Base-by-base conservation (phyloP, 352 stramenopile genomes). In the Pythium brachiatum region DNA sequence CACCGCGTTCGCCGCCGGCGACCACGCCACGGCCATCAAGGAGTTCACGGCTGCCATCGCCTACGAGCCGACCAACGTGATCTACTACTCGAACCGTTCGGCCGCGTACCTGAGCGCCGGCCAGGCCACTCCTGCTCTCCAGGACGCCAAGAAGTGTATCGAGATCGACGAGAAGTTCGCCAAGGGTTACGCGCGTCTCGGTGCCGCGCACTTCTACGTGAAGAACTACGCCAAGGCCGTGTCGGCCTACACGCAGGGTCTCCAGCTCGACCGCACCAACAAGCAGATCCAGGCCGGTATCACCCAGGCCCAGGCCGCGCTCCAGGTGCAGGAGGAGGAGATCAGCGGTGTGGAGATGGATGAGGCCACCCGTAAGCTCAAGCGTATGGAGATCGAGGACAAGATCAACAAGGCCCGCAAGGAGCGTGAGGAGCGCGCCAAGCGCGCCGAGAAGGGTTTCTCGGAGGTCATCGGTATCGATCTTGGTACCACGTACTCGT, bases 221-320 rank as follows among this genome's bases (percentile, higher is more conserved):
- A 92, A 93, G 78, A 90, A 90, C 72, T 95, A 94, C 70, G 81
- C 84, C 66, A 92, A 95, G 75, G 85, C 86, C 60, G 83, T 94
- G 56, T 73, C 72, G 18, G 83, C 86, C 9, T 95, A 94, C 75
- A 89, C 79, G 39, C 72, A 89, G 62, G 86, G 86, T 29, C 70
- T 93, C 62, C 88, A 81, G 21, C 66, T 92, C 16, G 86, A 93
- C 65, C 88, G 90, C 70, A 81, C 80, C 71, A 95, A 95, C 80
- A 92, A 91, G 72, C 69, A 88, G 26, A 75, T 95, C 26, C 85
- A 92, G 76, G 80, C 83, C 21, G 85, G 85, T 46, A 71, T 94
- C 7, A 94, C 85, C 2, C 85, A 94, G 74, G 85, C 85, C 11
- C 85, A 94, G 75, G 85, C 85, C 23, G 85, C 85, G 15, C 80